Conservation (phyloP, 1,284 basidiomycete species). For the Pyrrhoderma noxium region DNA sequence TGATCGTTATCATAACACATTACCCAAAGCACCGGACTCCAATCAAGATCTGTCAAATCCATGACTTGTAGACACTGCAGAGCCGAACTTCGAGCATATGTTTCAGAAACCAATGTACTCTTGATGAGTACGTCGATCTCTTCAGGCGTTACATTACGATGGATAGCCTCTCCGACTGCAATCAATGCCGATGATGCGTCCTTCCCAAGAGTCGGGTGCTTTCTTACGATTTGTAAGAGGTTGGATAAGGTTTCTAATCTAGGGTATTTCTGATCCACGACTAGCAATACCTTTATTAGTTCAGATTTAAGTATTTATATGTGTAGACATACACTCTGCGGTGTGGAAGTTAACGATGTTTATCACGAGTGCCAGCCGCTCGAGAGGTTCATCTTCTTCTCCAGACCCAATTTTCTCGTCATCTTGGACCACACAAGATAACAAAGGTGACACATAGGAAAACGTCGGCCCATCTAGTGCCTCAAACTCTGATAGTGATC, state of each 20-base stretch:
- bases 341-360: constrained; percentile 85
- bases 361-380: constrained; percentile 82
- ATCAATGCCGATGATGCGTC: constrained; percentile 80
- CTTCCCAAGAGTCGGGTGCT: constrained; percentile 80
- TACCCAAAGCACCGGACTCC: constrained; percentile 86
- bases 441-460: constrained; percentile 74
- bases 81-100: constrained; percentile 83
- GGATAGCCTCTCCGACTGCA: constrained; percentile 80
- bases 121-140: constrained; percentile 66
- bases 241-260: constrained; percentile 63
- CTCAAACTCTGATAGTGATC: constrained; percentile 74
- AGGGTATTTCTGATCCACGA: constrained; percentile 64
- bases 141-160: constrained; percentile 50
- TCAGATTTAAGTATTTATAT: not conserved
- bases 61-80: constrained; percentile 92
- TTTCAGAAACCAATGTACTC: constrained; percentile 83
- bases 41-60: constrained; percentile 92
- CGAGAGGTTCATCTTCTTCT: constrained; percentile 72
- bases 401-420: constrained; percentile 58
- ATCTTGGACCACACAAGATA: constrained; percentile 61
- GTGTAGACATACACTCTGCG: constrained; percentile 61
- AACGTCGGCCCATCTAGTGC: constrained; percentile 85
- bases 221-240: constrained; percentile 70
- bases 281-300: constrained; percentile 31
- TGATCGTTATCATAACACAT: constrained; percentile 90